Evolutionary conservation across 495 filamentous ascomycete genomes (phyloP), one percentile per base, ranked within the genome.

Genomic region (Lasiosphaeria miniovina): DNA sequence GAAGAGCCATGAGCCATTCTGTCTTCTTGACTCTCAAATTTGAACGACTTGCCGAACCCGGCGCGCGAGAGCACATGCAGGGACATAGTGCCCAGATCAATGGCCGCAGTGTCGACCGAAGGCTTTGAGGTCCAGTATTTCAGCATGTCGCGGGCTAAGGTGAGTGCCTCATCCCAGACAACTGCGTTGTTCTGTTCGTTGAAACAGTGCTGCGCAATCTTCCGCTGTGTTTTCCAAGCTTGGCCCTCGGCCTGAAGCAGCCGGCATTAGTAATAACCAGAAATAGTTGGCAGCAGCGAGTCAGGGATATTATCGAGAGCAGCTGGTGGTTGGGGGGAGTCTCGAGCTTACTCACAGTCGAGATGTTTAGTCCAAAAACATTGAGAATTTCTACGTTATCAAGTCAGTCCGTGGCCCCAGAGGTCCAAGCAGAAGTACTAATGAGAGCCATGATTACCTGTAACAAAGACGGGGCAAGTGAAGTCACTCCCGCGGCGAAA

Each of bases 91-190:
- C 70, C 67, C 0, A 67, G 60, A 59, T 83, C 80, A 0, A 75
- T 62, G 31, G 68, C 66, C 1, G 63, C 58, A 24, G 65, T 66
- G 31, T 53, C 52, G 14, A 72, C 12, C 15, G 46, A 50, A 0
- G 52, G 54, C 17, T 69, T 58, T 10, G 65, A 48, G 15, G 64
- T 49, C 79, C 77, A 81, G 61, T 75, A 71, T 3, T 58, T 59
- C 4, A 83, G 59, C 76, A 86, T 82, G 32, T 73, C 72, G 63
- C 74, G 62, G 8, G 78, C 75, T 54, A 84, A 80, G 31, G 66
- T 66, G 17, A 85, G 43, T 0, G 64, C 60, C 46, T 79, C 71
- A 4, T 64, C 34, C 79, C 79, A 84, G 0, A 82, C 80, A 2
- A 79, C 54, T 9, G 58, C 57, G 52, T 77, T 80, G 61, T 75